Evolutionary conservation across 257 asterid species (phyloP).

Genomic region (Gentiana straminea): DNA sequence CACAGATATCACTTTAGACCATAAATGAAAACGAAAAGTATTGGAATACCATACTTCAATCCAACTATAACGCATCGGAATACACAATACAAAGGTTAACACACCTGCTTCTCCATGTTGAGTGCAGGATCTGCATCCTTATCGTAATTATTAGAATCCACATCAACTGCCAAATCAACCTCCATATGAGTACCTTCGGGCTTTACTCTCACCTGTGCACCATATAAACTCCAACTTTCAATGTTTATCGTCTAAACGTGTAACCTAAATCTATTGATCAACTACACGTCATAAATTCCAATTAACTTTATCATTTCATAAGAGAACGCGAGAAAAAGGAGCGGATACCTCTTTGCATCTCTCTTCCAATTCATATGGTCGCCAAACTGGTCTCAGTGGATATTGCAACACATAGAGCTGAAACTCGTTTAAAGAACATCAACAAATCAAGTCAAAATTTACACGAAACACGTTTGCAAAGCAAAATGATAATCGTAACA

Average conservation of each 20-base stretch:
- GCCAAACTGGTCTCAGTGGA: conserved; percentile 73
- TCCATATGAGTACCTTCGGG: conserved; percentile 48
- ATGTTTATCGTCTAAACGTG: background rate
- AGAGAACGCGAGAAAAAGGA: background rate
- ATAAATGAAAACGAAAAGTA: no score
- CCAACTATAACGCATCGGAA: background rate
- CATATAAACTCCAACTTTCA: background rate
- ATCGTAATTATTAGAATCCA: conserved; percentile 56
- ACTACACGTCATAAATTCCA: background rate
- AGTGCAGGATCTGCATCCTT: conserved; percentile 26
- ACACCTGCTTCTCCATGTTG: conserved; percentile 52
- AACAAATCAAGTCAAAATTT: background rate
- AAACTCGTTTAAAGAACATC: background rate
- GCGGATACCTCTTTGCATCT: conserved; percentile 52
- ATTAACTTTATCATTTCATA: background rate
- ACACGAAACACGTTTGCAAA: no score
- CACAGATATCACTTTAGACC: no score
- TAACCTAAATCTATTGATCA: no score
- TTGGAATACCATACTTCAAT: background rate
- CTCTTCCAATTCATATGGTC: conserved; percentile 76
- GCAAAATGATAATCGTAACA: no score
- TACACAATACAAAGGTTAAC: background rate
- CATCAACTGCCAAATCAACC: conserved; percentile 62
- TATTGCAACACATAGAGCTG: conserved; percentile 70
- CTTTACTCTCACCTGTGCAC: conserved; percentile 70